Percentiles rank a stretch among this genome's conserved stretches.
phyloP scores from a whole-genome alignment of 148 eudicot genomes.

The Rhododendron henanense region DNA sequence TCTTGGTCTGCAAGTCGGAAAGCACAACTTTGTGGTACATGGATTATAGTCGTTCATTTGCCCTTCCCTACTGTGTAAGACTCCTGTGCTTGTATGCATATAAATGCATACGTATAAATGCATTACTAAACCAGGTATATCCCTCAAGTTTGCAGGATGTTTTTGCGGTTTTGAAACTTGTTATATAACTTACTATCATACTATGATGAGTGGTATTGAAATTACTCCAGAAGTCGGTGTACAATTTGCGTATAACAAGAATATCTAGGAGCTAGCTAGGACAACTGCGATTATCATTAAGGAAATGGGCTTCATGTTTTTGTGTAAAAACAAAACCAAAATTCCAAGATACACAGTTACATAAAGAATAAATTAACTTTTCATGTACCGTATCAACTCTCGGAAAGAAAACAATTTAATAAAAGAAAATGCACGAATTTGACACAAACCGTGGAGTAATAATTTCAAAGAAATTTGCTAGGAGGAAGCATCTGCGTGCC shows the following conservation, averaged over 20 bases:
- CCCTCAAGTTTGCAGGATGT: not conserved
- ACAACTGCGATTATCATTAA: not conserved
- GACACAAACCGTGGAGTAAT: constrained; percentile 5
- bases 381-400: no score
- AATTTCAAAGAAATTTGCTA: not conserved
- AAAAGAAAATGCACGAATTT: constrained; percentile 9
- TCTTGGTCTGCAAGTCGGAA: not conserved
- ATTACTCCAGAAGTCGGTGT: not conserved
- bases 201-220: not conserved
- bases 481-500: not conserved
- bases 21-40: not conserved
- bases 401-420: not conserved
- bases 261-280: not conserved
- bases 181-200: not conserved
- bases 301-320: not conserved
- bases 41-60: not conserved
- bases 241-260: not conserved
- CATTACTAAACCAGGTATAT: not conserved
- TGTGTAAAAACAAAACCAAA: not conserved
- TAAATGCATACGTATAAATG: not conserved
- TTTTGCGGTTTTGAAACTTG: not conserved
- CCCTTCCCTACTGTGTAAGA: not conserved
- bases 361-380: not conserved
- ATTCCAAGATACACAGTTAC: not conserved
- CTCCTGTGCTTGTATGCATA: not conserved